Conservation (phyloP, 192 early-diverging fungal species). For the Gonapodya prolifera region DNA sequence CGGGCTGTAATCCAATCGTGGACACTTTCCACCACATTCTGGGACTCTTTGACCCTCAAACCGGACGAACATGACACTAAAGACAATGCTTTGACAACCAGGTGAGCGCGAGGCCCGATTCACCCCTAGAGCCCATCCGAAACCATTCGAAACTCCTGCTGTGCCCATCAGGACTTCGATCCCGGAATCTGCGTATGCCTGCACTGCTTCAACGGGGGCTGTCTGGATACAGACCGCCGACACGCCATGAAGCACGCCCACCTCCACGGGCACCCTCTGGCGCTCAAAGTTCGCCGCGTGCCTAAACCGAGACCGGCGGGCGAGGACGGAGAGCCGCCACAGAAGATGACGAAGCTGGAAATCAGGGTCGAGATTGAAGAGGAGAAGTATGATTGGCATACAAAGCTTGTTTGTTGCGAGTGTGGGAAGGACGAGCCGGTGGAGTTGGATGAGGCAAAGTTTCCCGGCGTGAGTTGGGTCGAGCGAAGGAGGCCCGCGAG, state of each 20-base stretch:
- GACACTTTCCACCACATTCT: too few relatives aligned
- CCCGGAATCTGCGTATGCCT: conserved; percentile 87
- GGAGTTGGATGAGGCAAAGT: too few relatives aligned
- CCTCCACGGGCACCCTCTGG: conserved; percentile 63
- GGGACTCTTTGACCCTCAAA: too few relatives aligned
- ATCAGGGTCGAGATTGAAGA: conserved; percentile 64
- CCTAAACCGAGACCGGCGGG: conserved; percentile 22
- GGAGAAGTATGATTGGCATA: conserved; percentile 65
- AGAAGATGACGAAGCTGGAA: conserved; percentile 88
- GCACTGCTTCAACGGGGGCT: conserved; percentile 88
- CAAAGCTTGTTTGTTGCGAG: too few relatives aligned
- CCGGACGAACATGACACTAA: too few relatives aligned
- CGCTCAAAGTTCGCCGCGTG: conserved; percentile 68
- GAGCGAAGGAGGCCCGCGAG: too few relatives aligned
- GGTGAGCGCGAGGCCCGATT: conserved; percentile 27
- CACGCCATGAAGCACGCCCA: conserved; percentile 68
- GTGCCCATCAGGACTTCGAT: conserved; percentile 57
- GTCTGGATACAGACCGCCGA: conserved; percentile 39
- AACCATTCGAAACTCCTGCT: too few relatives aligned
- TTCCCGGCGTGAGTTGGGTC: too few relatives aligned
- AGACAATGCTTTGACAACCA: conserved; percentile 73
- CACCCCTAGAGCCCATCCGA: too few relatives aligned
- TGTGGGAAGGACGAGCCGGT: too few relatives aligned
- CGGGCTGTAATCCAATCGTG: too few relatives aligned
- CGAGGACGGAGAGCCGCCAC: conserved; percentile 43